A percentile compares a stretch with the other conserved stretches of the same genome.
These are phyloP conservation scores for Pascua sp. DNA, from an alignment of 1,284 basidiomycete species.

Conservation along the genomic window DNA sequence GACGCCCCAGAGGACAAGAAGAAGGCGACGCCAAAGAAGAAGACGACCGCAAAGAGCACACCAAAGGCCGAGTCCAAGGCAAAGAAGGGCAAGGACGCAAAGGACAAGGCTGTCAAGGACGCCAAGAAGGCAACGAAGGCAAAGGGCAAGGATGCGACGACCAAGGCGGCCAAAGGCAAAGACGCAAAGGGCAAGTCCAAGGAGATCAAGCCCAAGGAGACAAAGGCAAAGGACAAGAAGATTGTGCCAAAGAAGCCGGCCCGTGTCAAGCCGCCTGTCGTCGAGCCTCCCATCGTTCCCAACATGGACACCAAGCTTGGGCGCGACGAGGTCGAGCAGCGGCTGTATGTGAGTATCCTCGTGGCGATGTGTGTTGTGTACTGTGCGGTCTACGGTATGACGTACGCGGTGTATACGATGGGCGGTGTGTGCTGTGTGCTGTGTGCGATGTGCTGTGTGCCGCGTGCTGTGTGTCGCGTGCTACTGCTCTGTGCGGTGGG, in stretches of 20 bases:
- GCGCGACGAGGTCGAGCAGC: constrained; percentile 31
- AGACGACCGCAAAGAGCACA: constrained; percentile 1
- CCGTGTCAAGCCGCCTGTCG: constrained; percentile 5
- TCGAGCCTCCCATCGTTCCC: constrained; percentile 30
- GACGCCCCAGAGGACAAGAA: constrained; percentile 8
- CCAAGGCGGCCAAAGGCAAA: constrained; percentile 14
- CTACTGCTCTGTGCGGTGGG: too few relatives aligned
- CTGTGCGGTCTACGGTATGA: too few relatives aligned
- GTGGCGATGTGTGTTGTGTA: too few relatives aligned
- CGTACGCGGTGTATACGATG: too few relatives aligned
- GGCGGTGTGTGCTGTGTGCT: too few relatives aligned
- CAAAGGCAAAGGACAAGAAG: constrained; percentile 13
- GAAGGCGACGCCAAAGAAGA: neutral
- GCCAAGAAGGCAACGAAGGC: constrained; percentile 8
- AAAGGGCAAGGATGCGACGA: neutral
- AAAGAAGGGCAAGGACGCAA: constrained; percentile 6
- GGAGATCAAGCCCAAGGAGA: constrained; percentile 8
- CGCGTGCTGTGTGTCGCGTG: too few relatives aligned
- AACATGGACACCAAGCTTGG: constrained; percentile 29
- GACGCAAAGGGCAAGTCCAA: constrained; percentile 14
- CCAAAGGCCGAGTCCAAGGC: constrained; percentile 6
- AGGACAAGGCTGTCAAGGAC: constrained; percentile 11
- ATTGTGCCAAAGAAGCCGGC: constrained; percentile 9
- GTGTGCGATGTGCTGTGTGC: too few relatives aligned
- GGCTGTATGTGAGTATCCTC: constrained; percentile 29